These are phyloP conservation scores for Thuja plicata DNA, from an alignment of 83 land plant genomes.

Conservation along the genomic window DNA sequence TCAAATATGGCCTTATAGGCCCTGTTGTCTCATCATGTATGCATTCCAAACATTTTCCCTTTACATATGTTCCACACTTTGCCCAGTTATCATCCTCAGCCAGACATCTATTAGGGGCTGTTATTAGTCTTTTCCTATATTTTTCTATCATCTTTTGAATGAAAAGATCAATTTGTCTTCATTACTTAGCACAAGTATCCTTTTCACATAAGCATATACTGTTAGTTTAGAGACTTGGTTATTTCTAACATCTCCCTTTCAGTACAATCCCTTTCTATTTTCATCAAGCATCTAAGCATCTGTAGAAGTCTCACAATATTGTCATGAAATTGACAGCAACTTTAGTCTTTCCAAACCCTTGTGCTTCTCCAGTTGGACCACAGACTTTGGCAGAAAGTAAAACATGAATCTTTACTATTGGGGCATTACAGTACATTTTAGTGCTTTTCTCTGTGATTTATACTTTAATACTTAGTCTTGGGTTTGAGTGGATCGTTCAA, in stretches of 20 bases:
- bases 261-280: neutral
- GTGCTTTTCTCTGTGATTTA: neutral
- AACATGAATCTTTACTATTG: neutral
- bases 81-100: neutral
- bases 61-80: neutral
- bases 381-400: neutral
- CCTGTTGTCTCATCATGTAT: neutral
- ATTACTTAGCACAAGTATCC: neutral
- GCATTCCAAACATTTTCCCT: neutral
- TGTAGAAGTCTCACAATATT: neutral
- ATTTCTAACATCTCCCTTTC: neutral
- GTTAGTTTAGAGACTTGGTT: neutral
- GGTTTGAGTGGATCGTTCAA: neutral
- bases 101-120: neutral
- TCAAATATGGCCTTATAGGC: neutral
- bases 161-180: neutral
- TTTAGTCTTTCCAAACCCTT: neutral
- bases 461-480: neutral
- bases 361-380: neutral
- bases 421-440: neutral
- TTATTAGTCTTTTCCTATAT: neutral
- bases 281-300: neutral
- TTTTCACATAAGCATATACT: neutral
- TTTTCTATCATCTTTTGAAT: neutral
- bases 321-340: neutral